phyloP scores from a whole-genome alignment of 2,329 filamentous ascomycete species.

The Juglanconis oblonga region DNA sequence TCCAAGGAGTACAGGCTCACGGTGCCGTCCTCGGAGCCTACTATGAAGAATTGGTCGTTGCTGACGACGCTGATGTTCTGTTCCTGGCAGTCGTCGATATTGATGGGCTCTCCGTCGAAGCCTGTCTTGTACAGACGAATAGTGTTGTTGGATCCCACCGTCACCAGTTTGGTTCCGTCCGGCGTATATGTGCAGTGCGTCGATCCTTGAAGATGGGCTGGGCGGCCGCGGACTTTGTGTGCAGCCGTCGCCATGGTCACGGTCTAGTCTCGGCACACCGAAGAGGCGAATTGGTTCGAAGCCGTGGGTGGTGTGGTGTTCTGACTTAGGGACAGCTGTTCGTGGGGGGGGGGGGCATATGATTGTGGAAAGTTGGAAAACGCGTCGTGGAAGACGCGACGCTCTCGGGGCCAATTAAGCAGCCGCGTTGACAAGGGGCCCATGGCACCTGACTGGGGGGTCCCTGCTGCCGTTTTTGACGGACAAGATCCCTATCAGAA shows the following conservation, averaged over 20 bases:
- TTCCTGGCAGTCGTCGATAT: slow-evolving; percentile 87
- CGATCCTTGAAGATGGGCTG: slow-evolving; percentile 78
- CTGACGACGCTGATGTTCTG: slow-evolving; percentile 78
- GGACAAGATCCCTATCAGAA: neutral
- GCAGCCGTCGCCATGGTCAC: slow-evolving; percentile 36
- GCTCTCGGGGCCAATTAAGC: slow-evolving; percentile 14
- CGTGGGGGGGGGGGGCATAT: too few species aligned
- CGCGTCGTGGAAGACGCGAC: slow-evolving; percentile 15
- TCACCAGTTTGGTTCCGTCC: slow-evolving; percentile 81
- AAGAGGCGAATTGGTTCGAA: neutral
- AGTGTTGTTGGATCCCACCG: slow-evolving; percentile 89
- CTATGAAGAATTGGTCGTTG: slow-evolving; percentile 77
- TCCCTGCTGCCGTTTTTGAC: neutral
- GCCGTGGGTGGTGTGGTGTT: too few species aligned
- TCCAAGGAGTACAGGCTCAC: slow-evolving; percentile 88
- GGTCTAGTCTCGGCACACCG: too few species aligned
- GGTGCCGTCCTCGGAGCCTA: slow-evolving; percentile 92
- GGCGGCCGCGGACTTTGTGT: slow-evolving; percentile 58
- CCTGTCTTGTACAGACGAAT: slow-evolving; percentile 90
- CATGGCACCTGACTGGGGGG: neutral
- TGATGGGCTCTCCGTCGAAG: slow-evolving; percentile 86
- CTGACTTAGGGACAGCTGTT: too few species aligned
- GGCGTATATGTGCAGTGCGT: slow-evolving; percentile 89
- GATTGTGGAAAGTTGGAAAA: slow-evolving; percentile 13
- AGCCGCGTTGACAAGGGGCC: slow-evolving; percentile 14